Base-by-base conservation (phyloP, 192 early-diverging fungal genomes). In the Endogone sp. region DNA sequence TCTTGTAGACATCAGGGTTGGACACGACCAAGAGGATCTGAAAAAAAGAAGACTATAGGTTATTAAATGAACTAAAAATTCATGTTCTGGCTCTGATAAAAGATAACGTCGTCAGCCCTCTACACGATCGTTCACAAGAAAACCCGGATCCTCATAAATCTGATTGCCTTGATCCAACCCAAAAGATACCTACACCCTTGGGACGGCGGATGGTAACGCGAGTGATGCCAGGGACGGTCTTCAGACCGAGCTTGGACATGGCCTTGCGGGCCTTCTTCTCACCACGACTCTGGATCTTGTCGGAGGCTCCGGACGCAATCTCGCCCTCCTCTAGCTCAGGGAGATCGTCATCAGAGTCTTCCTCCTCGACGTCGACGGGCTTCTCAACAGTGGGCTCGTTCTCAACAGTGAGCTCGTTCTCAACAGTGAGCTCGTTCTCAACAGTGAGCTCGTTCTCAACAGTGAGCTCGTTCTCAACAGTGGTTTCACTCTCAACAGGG, bases 181-280 rank as follows among this genome's bases (percentile, higher is more conserved):
- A 31, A 30, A 32, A 56, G 23, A 44, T 29, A 82, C 87, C 56
- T 81, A 91, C 88, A 80, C 88, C 87, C 65, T 86, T 82, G 69
- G 89, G 87, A 77, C 94, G 88, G 67, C 92, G 86, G 71, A 99
- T 86, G 75, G 90, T 94, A 65, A 99, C 93, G 74, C 94, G 90
- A 78, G 76, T 90, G 82, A 98, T 90, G 31, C 91, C 96, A 30
- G 86, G 69, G 66, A 97, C 89, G 73, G 83, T 85, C 85, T 93
- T 89, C 58, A 99, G 86, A 65, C 96, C 96, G 75, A 93, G 88
- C 86, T 94, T 93, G 75, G 84, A 79, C 79, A 99, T 84, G 55
- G 94, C 94, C 90, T 99, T 98, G 77, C 97, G 90, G 61, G 97
- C 95, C 92, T 99, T 97, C 84, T 90, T 91, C 85, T 99, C 96